Base-by-base conservation (phyloP, 306 rosid species). In the Canavalia gladiata region DNA sequence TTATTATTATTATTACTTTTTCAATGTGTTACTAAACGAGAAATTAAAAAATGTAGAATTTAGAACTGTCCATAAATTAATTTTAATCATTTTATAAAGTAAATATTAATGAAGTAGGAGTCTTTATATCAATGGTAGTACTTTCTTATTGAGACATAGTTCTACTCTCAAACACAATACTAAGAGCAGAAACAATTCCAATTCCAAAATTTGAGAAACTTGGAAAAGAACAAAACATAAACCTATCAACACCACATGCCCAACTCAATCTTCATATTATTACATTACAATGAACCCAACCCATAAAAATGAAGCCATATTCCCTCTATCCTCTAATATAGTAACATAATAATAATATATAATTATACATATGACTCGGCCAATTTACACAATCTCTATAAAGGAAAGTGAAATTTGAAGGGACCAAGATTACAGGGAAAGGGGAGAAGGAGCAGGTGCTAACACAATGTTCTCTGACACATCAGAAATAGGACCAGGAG, bases 401-500 rank as follows among this genome's bases (percentile, higher is more conserved):
- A 79, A 18, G 47, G 50, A 57, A 33, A 68, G 70, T 57, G 76
- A 7, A 52, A 68, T 67, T 78, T 41, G 1, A 45, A 56, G n/a
- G 69, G 69, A 34, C 7, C 31, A 69, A 69, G 13, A 45, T 79
- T 42, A 78, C 25, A 4, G 47, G 42, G 1, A 4, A 11, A 68
- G 2, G 6, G 87, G 69, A 69, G 84, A n/a, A 59, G 87, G 75
- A 9, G 85, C 72, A 54, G 82, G 75, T 80, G 65, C 85, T 6
- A 34, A 8, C 0, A 12, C 28, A 51, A 80, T 52, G 50, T 69
- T 71, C 41, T 75, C 87, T 45, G 85, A 59, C 33, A 59, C 30
- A 0, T 5, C 68, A 43, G 88, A 63, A 52, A 42, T 4, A 0
- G 93, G 93, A 2, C 85, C 84, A 0, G 88, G 79, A 45, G 92